Conservation (phyloP, 228 moss, liverwort and hornwort genomes). For the Sphagnum magellanicum region DNA sequence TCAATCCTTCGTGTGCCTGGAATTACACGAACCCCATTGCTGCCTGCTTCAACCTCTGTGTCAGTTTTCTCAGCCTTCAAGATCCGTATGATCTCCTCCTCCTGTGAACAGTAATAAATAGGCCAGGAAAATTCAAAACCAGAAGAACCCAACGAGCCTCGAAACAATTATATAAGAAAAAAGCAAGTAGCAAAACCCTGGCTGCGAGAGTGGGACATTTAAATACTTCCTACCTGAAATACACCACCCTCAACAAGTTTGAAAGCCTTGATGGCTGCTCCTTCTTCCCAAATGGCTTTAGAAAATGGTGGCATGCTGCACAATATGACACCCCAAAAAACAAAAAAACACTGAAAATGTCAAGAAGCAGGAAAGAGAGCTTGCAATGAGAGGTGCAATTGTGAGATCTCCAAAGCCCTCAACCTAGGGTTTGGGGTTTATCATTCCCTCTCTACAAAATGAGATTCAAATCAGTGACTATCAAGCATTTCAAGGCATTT, state of each 20-base stretch:
- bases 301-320: constrained; percentile 96
- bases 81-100: constrained; percentile 68
- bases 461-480: too few relatives aligned
- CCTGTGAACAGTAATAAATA: constrained; percentile 13
- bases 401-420: too few relatives aligned
- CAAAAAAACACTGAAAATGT: background rate
- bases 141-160: too few relatives aligned
- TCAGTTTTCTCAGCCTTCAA: constrained; percentile 52
- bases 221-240: constrained; percentile 36
- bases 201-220: too few relatives aligned
- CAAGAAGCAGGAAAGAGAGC: background rate
- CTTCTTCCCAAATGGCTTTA: constrained; percentile 96
- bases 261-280: constrained; percentile 91
- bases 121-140: too few relatives aligned
- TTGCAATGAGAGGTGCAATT: background rate
- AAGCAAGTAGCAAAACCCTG: too few relatives aligned
- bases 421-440: too few relatives aligned
- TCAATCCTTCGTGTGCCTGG: constrained; percentile 90
- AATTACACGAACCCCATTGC: constrained; percentile 28
- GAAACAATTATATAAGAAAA: too few relatives aligned
- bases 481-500: background rate
- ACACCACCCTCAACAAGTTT: constrained; percentile 81
- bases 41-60: constrained; percentile 21
- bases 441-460: too few relatives aligned
- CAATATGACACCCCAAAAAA: background rate